Evolutionary conservation across 108 stramenopile species (phyloP), one percentile per base, ranked within the genome.

Genomic region (Cyclotella atomus): DNA sequence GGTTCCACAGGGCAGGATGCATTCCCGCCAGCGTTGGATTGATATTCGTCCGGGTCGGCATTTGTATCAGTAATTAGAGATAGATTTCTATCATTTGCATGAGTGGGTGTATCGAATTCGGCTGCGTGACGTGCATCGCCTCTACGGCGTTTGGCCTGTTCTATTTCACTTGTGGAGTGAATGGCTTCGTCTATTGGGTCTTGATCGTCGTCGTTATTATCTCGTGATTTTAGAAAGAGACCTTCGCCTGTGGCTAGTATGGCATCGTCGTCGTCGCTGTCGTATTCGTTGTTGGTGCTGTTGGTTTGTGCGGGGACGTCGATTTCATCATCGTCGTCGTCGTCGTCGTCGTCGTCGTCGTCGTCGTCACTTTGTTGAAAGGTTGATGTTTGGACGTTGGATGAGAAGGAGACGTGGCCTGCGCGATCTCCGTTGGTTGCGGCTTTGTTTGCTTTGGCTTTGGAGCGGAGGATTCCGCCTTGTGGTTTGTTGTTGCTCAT

Each of bases 1-100:
- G 94, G 90, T 79, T 95, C 94, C 21, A 95, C 77, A 10, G 86
- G 86, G 59, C 82, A 81, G 0, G 43, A 46, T 17, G 77, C 82
- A 36, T 79, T 79, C 3, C 49, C 66, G 3, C 77, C 72, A 2
- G 77, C 82, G 49, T 83, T 79, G 0, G 73, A 83, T 50, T 83
- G 77, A 25, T 79, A 75, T 14, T 50, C 12, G 38, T 83, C 82
- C 15, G 77, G 73, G 36, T 79, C 67, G 8, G 74, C 73, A 14
- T 12, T 36, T 32, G 54, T 24, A 59, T 81, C 65, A 33, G 72
- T 73, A 33, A 81, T 81, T 3, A 81, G 62, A 10, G 80, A 81
- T 12, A 81, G 63, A 23, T 47, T 57, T 23, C 29, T 50, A 52
- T 62, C 56, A 19, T 49, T 49, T 9, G 47, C n/a, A 49, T 49